phyloP scores from a whole-genome alignment of 768 basidiomycete species.

The Boletus rubroflammeus region DNA sequence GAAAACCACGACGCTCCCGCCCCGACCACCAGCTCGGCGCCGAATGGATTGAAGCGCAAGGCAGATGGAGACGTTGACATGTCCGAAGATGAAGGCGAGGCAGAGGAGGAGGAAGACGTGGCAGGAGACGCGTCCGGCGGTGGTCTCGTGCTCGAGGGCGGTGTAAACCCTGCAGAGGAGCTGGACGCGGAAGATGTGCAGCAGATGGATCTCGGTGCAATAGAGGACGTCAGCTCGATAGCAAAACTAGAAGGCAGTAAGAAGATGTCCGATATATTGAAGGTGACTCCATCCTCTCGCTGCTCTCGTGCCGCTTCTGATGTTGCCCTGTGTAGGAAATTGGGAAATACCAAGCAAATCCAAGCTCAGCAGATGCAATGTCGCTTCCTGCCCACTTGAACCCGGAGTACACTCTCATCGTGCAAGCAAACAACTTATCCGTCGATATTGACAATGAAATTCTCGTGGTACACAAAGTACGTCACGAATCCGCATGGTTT shows the following conservation, averaged over 20 bases:
- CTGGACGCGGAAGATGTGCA: constrained; percentile 92
- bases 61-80: constrained; percentile 52
- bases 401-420: constrained; percentile 94
- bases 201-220: constrained; percentile 81
- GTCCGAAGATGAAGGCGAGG: constrained; percentile 51
- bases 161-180: constrained; percentile 92
- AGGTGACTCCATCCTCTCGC: constrained; percentile 41
- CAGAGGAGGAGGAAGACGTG: constrained; percentile 36
- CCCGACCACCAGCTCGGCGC: constrained; percentile 12
- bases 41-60: constrained; percentile 58
- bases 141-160: constrained; percentile 76
- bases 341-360: constrained; percentile 76
- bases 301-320: neutral
- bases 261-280: constrained; percentile 81
- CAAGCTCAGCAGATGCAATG: constrained; percentile 76
- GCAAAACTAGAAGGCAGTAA: constrained; percentile 88
- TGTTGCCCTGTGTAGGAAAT: constrained; percentile 61
- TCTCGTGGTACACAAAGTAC: constrained; percentile 90
- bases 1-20: constrained; percentile 34
- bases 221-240: constrained; percentile 85
- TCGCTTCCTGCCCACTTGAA: constrained; percentile 80
- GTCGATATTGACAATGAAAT: constrained; percentile 99
- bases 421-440: constrained; percentile 95
- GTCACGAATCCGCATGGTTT: constrained; percentile 11
- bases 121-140: constrained; percentile 42